A percentile compares a stretch with the other conserved stretches of the same genome.
Conservation (phyloP, 352 stramenopile genomes). For the Vaucheria bursata region DNA sequence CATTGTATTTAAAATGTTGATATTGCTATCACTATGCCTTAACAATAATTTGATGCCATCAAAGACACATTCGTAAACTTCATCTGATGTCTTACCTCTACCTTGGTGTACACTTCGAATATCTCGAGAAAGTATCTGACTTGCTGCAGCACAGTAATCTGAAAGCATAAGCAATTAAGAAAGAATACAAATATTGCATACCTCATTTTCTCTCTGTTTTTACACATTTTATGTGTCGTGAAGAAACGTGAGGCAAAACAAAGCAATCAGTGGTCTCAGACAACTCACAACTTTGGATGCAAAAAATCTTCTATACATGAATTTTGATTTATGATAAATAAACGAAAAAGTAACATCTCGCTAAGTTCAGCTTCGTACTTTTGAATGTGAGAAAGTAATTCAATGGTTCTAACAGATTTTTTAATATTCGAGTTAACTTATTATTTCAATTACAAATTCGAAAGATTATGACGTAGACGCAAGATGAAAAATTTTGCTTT, state of each 20-base stretch:
- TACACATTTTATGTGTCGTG: too few species aligned
- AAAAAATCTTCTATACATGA: too few species aligned
- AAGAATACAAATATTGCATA: neutral
- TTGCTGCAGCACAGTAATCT: neutral
- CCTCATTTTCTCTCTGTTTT: too few species aligned
- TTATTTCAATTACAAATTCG: neutral
- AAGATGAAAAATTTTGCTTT: neutral
- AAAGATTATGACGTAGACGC: neutral
- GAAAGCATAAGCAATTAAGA: neutral
- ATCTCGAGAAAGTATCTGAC: conserved; percentile 43
- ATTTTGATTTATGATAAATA: too few species aligned
- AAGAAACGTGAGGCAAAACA: too few species aligned
- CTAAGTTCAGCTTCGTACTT: neutral
- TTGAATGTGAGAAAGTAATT: neutral
- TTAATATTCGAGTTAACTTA: neutral
- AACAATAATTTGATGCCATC: conserved; percentile 31
- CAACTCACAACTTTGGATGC: too few species aligned
- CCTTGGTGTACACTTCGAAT: conserved; percentile 46
- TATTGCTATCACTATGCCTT: conserved; percentile 23
- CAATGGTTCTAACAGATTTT: neutral
- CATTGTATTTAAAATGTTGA: neutral
- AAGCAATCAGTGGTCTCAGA: too few species aligned
- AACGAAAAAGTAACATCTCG: too few species aligned
- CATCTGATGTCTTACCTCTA: conserved; percentile 19
- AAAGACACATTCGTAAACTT: conserved; percentile 42